Percentiles rank a stretch among this genome's conserved stretches.
phyloP scores from a whole-genome alignment of 2,329 filamentous ascomycete genomes.

The Zasmidium angulare region DNA sequence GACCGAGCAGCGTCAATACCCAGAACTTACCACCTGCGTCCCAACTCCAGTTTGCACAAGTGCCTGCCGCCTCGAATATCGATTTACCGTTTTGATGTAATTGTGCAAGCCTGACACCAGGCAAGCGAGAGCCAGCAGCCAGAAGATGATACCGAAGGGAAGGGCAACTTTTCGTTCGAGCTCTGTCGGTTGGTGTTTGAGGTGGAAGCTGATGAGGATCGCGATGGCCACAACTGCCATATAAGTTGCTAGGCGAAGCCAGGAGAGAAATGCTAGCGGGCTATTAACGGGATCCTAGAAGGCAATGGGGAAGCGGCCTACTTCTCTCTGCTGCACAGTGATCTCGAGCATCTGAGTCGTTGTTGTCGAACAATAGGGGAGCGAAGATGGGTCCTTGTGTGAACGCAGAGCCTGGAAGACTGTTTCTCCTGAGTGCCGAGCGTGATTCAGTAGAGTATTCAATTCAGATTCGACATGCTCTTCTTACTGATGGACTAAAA shows the following conservation, averaged over 20 bases:
- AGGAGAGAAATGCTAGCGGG: conserved; percentile 70
- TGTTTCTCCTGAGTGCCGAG: conserved; percentile 38
- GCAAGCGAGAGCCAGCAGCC: conserved; percentile 75
- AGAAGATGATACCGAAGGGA: conserved; percentile 86
- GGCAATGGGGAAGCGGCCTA: not conserved
- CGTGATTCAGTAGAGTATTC: not conserved
- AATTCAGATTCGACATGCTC: not conserved
- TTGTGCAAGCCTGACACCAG: conserved; percentile 77
- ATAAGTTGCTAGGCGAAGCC: conserved; percentile 84
- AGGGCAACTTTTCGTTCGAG: conserved; percentile 75
- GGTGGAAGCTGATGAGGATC: conserved; percentile 89
- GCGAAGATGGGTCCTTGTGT: conserved; percentile 63
- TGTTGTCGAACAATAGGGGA: conserved; percentile 71
- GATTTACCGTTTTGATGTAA: conserved; percentile 79
- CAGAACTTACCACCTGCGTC: conserved; percentile 68
- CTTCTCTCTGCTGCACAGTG: conserved; percentile 77
- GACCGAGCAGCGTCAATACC: not conserved
- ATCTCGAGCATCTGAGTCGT: conserved; percentile 71
- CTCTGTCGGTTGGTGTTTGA: conserved; percentile 68
- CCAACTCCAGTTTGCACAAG: conserved; percentile 93
- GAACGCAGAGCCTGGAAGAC: conserved; percentile 51
- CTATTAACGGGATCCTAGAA: conserved; percentile 25
- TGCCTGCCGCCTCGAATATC: conserved; percentile 75
- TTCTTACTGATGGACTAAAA: conserved; percentile 50
- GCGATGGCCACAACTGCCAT: conserved; percentile 87